Evolutionary conservation across 2,329 filamentous ascomycete genomes (phyloP), one percentile per base, ranked within the genome.

Genomic region (Aureobasidium sp.): DNA sequence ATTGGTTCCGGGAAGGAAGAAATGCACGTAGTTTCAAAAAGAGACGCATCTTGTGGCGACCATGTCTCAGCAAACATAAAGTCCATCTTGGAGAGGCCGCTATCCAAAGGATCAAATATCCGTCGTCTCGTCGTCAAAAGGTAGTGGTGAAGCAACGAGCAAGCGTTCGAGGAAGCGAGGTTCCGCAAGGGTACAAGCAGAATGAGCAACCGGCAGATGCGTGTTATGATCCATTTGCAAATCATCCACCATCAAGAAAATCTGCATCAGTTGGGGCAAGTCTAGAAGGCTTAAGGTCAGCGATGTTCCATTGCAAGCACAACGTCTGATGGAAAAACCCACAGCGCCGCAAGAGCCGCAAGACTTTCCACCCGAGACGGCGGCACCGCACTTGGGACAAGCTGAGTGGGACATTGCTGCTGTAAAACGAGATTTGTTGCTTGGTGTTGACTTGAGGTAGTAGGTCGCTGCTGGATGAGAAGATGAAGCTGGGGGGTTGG

Each of bases 371-470:
- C 67, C 66, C 37, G 66, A 63, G 48, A 69, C 64, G 36, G 65
- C 61, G 25, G 70, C 66, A 59, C 66, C 67, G 68, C 72, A 73
- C 63, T 72, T 72, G 31, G 72, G 71, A 59, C 71, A 71, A 63
- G 63, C 41, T 15, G 58, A 39, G 62, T 64, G 64, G 12, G 39
- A 42, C 62, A 61, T 65, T 47, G 27, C 17, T 42, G 36, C 34
- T 42, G 11, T 25, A 14, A 5, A 27, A 22, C 15, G 15, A 9
- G 45, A 31, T 34, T 31, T 8, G 14, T 37, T 29, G 34, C 12
- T 52, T 22, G 34, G 31, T n/a, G 31, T n/a, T 39, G 34, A 14
- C 17, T 17, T 17, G 36, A 27, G 15, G 29, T 12, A 15, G 45
- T 55, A 25, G 22, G 55, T 22, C 25, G 15, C 14, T 36, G 31